A percentile compares a stretch with the other conserved stretches of the same genome.
Evolutionary conservation across 768 basidiomycete species (phyloP).

Genomic region (Crepidotus variabilis): DNA sequence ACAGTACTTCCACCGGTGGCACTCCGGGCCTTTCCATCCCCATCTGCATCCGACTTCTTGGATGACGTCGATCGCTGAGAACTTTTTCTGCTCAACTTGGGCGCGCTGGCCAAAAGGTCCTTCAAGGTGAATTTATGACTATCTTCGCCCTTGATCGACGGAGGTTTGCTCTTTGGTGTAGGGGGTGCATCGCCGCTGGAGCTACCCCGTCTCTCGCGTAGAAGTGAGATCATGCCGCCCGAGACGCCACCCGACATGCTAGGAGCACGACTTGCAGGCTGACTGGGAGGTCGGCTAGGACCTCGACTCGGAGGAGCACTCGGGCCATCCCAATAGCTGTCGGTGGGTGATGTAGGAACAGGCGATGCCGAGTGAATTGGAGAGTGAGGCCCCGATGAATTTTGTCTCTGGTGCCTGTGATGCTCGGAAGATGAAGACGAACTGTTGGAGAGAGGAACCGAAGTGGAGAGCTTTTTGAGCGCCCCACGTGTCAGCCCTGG

Average conservation of each 20-base stretch:
- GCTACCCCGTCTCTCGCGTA: constrained; percentile 23
- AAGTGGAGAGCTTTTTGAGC: constrained; percentile 35
- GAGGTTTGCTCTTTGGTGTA: constrained; percentile 32
- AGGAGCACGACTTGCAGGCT: constrained; percentile 41
- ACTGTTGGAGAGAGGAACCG: constrained; percentile 12
- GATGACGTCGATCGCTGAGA: constrained; percentile 67
- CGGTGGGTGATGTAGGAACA: constrained; percentile 46
- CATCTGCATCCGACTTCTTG: constrained; percentile 67
- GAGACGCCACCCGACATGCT: constrained; percentile 43
- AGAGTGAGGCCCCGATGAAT: constrained; percentile 16
- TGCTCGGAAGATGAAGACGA: constrained; percentile 36
- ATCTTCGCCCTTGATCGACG: constrained; percentile 43
- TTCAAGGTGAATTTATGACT: constrained; percentile 82
- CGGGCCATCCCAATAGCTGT: constrained; percentile 47
- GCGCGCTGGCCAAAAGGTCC: constrained; percentile 66
- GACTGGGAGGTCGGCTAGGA: constrained; percentile 57
- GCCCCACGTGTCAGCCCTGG: constrained; percentile 44
- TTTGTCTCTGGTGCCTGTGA: constrained; percentile 21
- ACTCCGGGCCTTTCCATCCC: constrained; percentile 32
- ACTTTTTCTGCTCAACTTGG: constrained; percentile 67
- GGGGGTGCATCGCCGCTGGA: constrained; percentile 19
- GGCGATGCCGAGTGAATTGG: constrained; percentile 21
- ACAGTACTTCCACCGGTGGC: constrained; percentile 40
- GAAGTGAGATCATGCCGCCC: constrained; percentile 25
- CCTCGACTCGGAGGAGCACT: constrained; percentile 61